These are phyloP conservation scores for Hypsizygus ulmarius DNA, from an alignment of 1,284 basidiomycete genomes.

Conservation along the genomic window DNA sequence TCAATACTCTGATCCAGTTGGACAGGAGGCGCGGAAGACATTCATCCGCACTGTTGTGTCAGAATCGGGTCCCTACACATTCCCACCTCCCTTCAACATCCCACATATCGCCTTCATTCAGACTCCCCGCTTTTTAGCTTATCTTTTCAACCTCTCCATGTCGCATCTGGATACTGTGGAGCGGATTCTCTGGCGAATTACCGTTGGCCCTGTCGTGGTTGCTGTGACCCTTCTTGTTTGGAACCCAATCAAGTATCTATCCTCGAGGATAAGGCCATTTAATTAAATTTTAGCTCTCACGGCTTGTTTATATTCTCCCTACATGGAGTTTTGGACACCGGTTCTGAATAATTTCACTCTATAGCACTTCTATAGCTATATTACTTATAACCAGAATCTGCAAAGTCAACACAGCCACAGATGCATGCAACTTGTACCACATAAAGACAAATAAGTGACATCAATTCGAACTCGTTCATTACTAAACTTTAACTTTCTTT, in stretches of 20 bases:
- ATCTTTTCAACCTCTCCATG: slow-evolving; percentile 17
- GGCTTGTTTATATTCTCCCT: too few species aligned
- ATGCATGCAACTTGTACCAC: too few species aligned
- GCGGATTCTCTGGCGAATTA: slow-evolving; percentile 39
- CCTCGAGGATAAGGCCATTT: too few species aligned
- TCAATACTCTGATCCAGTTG: slow-evolving; percentile 42
- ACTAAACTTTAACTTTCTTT: neutral
- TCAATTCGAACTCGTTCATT: too few species aligned
- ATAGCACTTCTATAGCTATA: too few species aligned
- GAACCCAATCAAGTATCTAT: slow-evolving; percentile 1
- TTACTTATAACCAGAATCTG: too few species aligned
- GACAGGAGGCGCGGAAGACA: slow-evolving; percentile 41
- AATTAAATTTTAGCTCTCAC: too few species aligned
- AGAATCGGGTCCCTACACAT: slow-evolving; percentile 41
- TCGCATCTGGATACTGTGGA: slow-evolving; percentile 23
- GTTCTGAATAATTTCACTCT: neutral
- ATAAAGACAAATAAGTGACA: too few species aligned
- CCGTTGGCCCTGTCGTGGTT: slow-evolving; percentile 39
- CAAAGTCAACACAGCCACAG: neutral
- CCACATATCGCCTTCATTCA: slow-evolving; percentile 28
- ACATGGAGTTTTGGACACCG: too few species aligned
- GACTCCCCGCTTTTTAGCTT: slow-evolving; percentile 23
- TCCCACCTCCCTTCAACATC: slow-evolving; percentile 53
- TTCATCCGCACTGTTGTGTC: slow-evolving; percentile 38
- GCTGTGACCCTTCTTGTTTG: slow-evolving; percentile 22